Base-by-base conservation (phyloP, 495 filamentous ascomycete genomes). In the Rhypophila decipiens region DNA sequence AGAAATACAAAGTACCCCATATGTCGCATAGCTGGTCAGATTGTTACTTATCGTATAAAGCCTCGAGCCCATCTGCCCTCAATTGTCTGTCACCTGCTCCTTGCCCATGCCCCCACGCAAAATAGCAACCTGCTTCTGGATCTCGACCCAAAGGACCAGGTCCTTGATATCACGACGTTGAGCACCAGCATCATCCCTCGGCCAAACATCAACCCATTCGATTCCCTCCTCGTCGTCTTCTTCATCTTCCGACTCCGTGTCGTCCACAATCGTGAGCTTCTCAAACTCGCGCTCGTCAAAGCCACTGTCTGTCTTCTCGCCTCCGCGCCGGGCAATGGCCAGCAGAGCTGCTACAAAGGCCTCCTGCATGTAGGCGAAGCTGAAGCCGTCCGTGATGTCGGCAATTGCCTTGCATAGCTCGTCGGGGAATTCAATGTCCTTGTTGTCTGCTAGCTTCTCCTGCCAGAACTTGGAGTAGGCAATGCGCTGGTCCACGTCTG, bases 301-400 rank as follows among this genome's bases (percentile, higher is more conserved):
- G 5, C 13, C 44, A n/a, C 49, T 23, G 8, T 33, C 42, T n/a
- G 44, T 20, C 11, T 31, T 34, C 9, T 22, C 18, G 15, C 21
- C 35, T 18, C 33, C 46, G 4, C 39, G 49, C 11, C 64, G 55
- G 0, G 70, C 75, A 24, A 84, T 75, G 10, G 68, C 64, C 36
- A 84, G 57, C 35, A 84, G 53, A 1, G 78, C 73, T 4, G 79
- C 74, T 1, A 85, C 75, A 40, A 85, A 84, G 0, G 73, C 77
- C 52, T 85, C 82, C 55, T 85, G 76, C 53, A 85, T 65, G 44
- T 84, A 84, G 0, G 82, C 82, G 53, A 84, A 85, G 59, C 73
- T 78, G 54, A 85, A 84, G 11, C 69, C 73, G 12, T 72, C 65
- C 0, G 79, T 85, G 43, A 81, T 76, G 27, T 72, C 67, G 10